Base-by-base conservation (phyloP, 257 asterid genomes). In the Cynanchum wilfordii region DNA sequence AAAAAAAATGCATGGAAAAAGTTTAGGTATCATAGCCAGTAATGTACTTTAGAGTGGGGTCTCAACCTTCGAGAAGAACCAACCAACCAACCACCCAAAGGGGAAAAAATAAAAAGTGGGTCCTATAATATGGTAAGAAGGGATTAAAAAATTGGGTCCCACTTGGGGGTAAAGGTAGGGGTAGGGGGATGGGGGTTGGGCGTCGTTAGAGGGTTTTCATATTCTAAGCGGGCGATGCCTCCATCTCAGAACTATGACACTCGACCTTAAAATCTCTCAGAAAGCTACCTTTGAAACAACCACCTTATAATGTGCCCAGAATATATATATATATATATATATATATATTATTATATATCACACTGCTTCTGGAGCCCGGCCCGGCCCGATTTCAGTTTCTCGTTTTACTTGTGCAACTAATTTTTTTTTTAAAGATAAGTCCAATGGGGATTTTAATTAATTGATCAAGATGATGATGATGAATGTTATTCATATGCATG, bases 241-340 rank as follows among this genome's bases (percentile, higher is more conserved):
- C 82, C 80, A 81, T 84, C 87, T 74, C 67, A 62, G 2, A 81
- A 82, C 81, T 75, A 85, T 78, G 93, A 89, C 96, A 47, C 58
- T 30, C 86, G 89, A 87, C 91, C 96, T 87, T 87, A 83, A 82
- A 83, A 87, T 89, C 91, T 83, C 66, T 15, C 24, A 72, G 85
- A 89, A 87, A 89, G 84, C 82, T 78, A 54, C 87, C 84, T 58
- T 45, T 64, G n/a, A 49, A 49, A 17, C 20, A 69, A 68, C 68
- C 68, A 63, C 68, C 58, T 49, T 63, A 30, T 3, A 33, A 33
- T 60, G 2, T 30, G 45, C 67, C 16, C 8, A 63, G 68, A 33
- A 33, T 3, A 33, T 0, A 33, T 33, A 33, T 33, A 33, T 33
- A 33, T 33, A 33, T 33, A 33, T 33, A 33, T 33, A 33, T 33